Evolutionary conservation across 352 stramenopile genomes (phyloP), one percentile per base, ranked within the genome.

Genomic region (Globisporangium apiculatum): DNA sequence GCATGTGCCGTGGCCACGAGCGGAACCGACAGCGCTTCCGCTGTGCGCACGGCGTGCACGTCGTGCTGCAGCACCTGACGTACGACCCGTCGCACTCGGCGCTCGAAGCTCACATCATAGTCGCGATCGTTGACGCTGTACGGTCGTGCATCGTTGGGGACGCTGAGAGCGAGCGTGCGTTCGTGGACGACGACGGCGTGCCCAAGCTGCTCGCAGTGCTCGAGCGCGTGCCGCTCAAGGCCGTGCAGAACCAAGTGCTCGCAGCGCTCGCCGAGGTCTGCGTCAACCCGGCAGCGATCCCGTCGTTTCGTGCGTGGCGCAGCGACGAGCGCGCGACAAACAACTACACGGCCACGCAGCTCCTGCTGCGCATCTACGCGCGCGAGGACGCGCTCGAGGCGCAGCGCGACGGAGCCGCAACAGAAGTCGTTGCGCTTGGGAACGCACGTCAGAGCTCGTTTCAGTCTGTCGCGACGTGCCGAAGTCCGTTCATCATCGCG

Each of bases 311-410:
- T 18, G 64, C 62, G 17, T 93, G 83, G 80, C 62, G 77, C 6
- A 81, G 76, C 51, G 72, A 80, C 17, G 57, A 68, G 4, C 71
- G 62, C 5, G 75, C 80, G 4, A 68, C 66, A 2, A 75, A 76
- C 51, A 82, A 90, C 48, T 64, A 62, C 3, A 78, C 68, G 2
- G 82, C 82, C 0, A 79, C 66, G 31, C 68, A 90, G 51, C 53
- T 89, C n/a, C 50, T 92, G 7, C 63, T 92, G 53, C 68, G 75
- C n/a, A 71, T 88, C 48, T 92, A 87, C 51, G 71, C 79, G 0
- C 53, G 78, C 5, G 82, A 90, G 66, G 82, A 90, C 58, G 65
- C 66, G 18, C 51, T 66, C 9, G 68, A 86, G 35, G 61, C 77
- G 11, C 56, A 43, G 11, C 40, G 40, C 11, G 5, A 42, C 1